These are phyloP conservation scores for Diplocarpon mali DNA, from an alignment of 2,329 filamentous ascomycete species.

Conservation along the genomic window DNA sequence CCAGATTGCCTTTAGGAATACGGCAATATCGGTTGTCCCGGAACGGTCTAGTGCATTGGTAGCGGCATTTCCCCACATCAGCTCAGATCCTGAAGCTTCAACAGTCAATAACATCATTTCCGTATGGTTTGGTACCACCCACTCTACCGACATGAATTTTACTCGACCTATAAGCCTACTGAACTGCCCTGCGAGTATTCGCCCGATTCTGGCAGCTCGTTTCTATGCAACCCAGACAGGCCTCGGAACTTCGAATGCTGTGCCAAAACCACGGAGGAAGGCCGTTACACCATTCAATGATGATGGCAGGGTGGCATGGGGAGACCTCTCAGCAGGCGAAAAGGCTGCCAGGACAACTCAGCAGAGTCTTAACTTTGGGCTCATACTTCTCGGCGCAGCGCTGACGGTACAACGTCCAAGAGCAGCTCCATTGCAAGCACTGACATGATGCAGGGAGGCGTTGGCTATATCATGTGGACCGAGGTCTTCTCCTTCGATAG, in stretches of 20 bases:
- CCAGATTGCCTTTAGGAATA: conserved; percentile 22
- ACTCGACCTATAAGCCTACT: conserved; percentile 25
- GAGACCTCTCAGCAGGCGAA: conserved; percentile 60
- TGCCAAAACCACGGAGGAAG: conserved; percentile 41
- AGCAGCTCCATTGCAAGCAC: conserved; percentile 3
- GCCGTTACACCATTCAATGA: conserved; percentile 79
- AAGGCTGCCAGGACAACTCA: conserved; percentile 80
- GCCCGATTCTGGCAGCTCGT: conserved; percentile 33
- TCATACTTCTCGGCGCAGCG: conserved; percentile 63
- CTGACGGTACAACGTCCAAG: conserved; percentile 48
- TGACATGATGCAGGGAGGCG: conserved; percentile 46
- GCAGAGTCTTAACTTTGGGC: conserved; percentile 77
- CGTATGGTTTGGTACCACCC: neutral
- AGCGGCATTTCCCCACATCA: conserved; percentile 7
- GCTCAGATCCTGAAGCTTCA: conserved; percentile 2
- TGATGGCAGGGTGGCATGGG: conserved; percentile 73
- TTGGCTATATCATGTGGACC: conserved; percentile 66
- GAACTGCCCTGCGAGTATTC: conserved; percentile 29
- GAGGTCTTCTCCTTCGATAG: conserved; percentile 80
- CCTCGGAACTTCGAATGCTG: conserved; percentile 26
- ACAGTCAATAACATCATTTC: neutral
- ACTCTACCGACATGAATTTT: conserved; percentile 15
- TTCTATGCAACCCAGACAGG: conserved; percentile 48
- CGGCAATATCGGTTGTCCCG: neutral
- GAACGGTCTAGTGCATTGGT: conserved; percentile 3